Base-by-base conservation (phyloP, 768 basidiomycete genomes). In the Russula dissimulans region DNA sequence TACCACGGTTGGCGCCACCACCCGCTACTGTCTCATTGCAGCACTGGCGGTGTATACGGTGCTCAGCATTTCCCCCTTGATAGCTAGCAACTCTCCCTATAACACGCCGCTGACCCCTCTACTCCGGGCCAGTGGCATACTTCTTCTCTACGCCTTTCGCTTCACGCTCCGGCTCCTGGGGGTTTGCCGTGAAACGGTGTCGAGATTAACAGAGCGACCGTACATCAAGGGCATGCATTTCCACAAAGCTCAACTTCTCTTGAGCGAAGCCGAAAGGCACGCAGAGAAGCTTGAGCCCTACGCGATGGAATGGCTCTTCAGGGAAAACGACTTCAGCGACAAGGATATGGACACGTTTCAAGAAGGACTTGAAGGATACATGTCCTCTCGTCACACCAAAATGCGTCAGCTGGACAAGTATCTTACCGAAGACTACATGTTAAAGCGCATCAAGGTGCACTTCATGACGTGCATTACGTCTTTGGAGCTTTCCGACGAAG, bases 61-160 rank as follows among this genome's bases (percentile, higher is more conserved):
- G n/a, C 43, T 56, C 49, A 63, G 59, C 29, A 32, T 63, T 18
- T 56, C 45, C 9, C 59, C 62, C 32, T 29, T 63, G 14, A 36
- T 56, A 18, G 47, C 47, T 42, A 26, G 12, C 17, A 56, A 61
- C n/a, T 51, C 51, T 15, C 62, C 62, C 7, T 63, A 56, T 42
- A 38, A 56, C 6, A 63, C 62, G 36, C 53, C 59, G 11, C 15
- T 63, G 32, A 60, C 54, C 29, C 52, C 42, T 44, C 59, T 26
- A 22, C 48, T 60, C 18, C 54, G 36, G 5, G 39, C 32, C 36
- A 38, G 36, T 38, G 5, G 18, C 34, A 29, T 41, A 36, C 15
- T 34, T 44, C 10, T 46, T 29, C 26, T 38, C 17, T 32, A 32
- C 12, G 36, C 3, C 0, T 45, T 18, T 17, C 54, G 42, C 12